Evolutionary conservation across 352 stramenopile genomes (phyloP).

Genomic region (Globisporangium uncinulatum): DNA sequence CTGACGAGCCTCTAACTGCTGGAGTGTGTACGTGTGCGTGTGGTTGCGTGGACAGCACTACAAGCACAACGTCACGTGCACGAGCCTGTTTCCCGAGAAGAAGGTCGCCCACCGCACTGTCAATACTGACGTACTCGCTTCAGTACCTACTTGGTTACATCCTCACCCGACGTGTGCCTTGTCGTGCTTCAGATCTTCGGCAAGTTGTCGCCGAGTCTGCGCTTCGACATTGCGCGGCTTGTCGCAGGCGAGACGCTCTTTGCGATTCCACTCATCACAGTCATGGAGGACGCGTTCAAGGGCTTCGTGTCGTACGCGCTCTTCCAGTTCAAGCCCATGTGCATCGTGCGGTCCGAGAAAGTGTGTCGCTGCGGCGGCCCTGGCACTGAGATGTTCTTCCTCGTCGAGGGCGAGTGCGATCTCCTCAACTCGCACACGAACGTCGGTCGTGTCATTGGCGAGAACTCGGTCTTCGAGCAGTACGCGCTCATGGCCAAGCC

Average conservation of each 20-base stretch:
- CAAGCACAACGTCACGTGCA: slow-evolving; percentile 58
- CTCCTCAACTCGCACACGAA: slow-evolving; percentile 64
- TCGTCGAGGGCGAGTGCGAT: slow-evolving; percentile 81
- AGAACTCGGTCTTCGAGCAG: slow-evolving; percentile 78
- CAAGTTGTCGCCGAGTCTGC: slow-evolving; percentile 70
- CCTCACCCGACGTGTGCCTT: neutral
- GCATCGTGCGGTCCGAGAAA: slow-evolving; percentile 58
- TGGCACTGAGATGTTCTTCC: slow-evolving; percentile 78
- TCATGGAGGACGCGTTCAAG: slow-evolving; percentile 87
- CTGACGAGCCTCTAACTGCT: neutral
- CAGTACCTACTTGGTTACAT: too few relatives aligned
- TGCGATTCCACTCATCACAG: slow-evolving; percentile 74
- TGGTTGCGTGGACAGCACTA: slow-evolving; percentile 43
- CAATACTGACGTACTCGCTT: neutral
- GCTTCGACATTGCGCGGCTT: slow-evolving; percentile 75
- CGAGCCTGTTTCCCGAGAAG: slow-evolving; percentile 74
- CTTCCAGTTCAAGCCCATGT: slow-evolving; percentile 76
- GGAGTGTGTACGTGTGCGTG: neutral
- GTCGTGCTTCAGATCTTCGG: slow-evolving; percentile 54
- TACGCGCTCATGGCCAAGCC: slow-evolving; percentile 71
- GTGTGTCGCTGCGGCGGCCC: slow-evolving; percentile 68
- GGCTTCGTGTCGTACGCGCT: slow-evolving; percentile 85
- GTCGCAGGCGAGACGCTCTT: slow-evolving; percentile 74
- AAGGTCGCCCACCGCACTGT: slow-evolving; percentile 30
- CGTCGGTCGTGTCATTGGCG: slow-evolving; percentile 48